Conservation (phyloP, 495 filamentous ascomycete genomes). For the Penicillium desertorum region DNA sequence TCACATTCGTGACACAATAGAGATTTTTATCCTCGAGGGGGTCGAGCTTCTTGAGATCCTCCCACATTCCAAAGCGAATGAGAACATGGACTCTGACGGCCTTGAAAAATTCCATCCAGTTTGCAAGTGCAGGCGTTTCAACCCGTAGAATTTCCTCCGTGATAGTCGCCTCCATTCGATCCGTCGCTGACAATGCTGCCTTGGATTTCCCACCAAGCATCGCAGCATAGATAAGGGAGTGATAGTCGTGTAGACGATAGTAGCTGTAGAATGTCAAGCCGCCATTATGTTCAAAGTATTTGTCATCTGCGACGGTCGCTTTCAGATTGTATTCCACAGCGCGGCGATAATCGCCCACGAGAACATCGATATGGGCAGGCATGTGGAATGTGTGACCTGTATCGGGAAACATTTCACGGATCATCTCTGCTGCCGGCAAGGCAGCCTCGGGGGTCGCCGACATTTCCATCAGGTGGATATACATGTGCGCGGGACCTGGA, state of each 20-base stretch:
- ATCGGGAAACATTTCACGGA: constrained; percentile 59
- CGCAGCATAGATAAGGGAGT: constrained; percentile 63
- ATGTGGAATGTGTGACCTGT: constrained; percentile 65
- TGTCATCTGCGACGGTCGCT: constrained; percentile 56
- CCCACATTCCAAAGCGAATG: constrained; percentile 61
- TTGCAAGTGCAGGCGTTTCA: constrained; percentile 60
- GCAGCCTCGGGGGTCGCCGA: constrained; percentile 56
- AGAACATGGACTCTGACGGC: constrained; percentile 59
- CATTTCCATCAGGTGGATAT: constrained; percentile 71
- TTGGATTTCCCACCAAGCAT: constrained; percentile 60
- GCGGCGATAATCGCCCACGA: constrained; percentile 60
- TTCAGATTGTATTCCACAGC: constrained; percentile 57
- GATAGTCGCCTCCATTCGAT: constrained; percentile 50
- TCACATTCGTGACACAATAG: constrained; percentile 58
- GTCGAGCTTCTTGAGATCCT: constrained; percentile 49
- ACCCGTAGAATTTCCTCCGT: constrained; percentile 55
- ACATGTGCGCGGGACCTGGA: constrained; percentile 61
- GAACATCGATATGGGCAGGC: constrained; percentile 64
- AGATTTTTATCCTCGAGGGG: constrained; percentile 49
- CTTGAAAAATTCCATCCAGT: constrained; percentile 66
- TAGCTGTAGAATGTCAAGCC: constrained; percentile 61
- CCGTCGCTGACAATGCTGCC: constrained; percentile 52
- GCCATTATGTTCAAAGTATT: constrained; percentile 49
- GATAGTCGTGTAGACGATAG: constrained; percentile 61
- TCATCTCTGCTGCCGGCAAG: constrained; percentile 53